Percentiles rank a stretch among this genome's conserved stretches.
Evolutionary conservation across 495 filamentous ascomycete genomes (phyloP).

Genomic region (Hypomontagnella submonticulosa): DNA sequence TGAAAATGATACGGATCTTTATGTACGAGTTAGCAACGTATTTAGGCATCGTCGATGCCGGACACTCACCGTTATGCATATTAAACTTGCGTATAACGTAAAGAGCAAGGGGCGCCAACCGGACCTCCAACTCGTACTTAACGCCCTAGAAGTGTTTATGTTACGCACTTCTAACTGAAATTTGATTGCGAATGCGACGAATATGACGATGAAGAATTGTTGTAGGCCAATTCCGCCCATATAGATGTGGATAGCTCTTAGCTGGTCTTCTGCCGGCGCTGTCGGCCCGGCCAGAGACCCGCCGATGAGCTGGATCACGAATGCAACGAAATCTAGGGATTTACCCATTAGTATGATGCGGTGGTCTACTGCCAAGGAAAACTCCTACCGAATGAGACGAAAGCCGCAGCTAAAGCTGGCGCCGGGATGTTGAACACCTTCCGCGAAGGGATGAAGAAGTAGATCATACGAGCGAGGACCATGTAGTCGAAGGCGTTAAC

Average conservation of each 20-base stretch:
- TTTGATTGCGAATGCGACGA: conserved; percentile 52
- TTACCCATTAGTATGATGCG: neutral
- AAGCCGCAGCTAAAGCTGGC: conserved; percentile 61
- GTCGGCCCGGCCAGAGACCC: conserved; percentile 50
- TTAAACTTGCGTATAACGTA: conserved; percentile 55
- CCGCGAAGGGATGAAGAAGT: conserved; percentile 62
- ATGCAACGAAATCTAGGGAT: conserved; percentile 61
- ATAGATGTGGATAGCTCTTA: conserved; percentile 60
- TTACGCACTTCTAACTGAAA: conserved; percentile 53
- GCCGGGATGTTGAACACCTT: conserved; percentile 62
- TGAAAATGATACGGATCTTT: conserved; percentile 66
- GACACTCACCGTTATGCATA: conserved; percentile 54
- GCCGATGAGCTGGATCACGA: conserved; percentile 67
- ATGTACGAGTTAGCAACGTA: conserved; percentile 15
- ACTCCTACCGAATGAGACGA: conserved; percentile 63
- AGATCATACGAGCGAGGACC: conserved; percentile 72
- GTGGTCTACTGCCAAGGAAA: too few relatives aligned
- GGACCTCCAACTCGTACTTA: conserved; percentile 36
- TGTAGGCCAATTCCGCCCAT: conserved; percentile 65
- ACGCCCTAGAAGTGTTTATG: neutral
- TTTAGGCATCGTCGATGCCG: neutral
- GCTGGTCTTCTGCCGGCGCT: conserved; percentile 32
- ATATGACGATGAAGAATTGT: conserved; percentile 60
- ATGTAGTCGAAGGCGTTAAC: conserved; percentile 75
- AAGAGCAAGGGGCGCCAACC: conserved; percentile 55